Percentiles rank a stretch among this genome's conserved stretches.
Conservation (phyloP, 257 asterid species). For the Penstemon barbatus region DNA sequence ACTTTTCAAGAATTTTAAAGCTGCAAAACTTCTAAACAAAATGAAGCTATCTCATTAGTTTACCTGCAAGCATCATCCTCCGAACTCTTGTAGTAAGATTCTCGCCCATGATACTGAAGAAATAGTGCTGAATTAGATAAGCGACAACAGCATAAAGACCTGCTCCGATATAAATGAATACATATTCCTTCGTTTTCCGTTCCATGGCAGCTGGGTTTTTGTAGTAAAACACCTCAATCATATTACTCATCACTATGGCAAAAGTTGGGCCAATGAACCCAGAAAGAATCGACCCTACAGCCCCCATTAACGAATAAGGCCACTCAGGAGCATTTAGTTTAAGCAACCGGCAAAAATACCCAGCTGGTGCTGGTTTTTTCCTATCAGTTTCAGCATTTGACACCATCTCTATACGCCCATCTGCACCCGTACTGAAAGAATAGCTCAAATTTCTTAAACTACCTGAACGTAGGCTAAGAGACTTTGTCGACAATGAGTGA, state of each 20-base stretch:
- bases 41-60: too few species aligned
- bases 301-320: constrained; percentile 97
- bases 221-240: constrained; percentile 95
- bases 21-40: too few species aligned
- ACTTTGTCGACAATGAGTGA: constrained; percentile 85
- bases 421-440: constrained; percentile 93
- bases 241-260: constrained; percentile 92
- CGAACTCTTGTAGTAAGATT: constrained; percentile 93
- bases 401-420: constrained; percentile 96
- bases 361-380: constrained; percentile 82
- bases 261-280: constrained; percentile 95
- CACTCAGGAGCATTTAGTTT: constrained; percentile 94
- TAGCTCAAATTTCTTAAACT: constrained; percentile 86
- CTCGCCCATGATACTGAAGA: constrained; percentile 98
- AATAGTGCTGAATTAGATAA: constrained; percentile 90
- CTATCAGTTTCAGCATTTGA: constrained; percentile 89
- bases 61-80: constrained; percentile 99
- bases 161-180: constrained; percentile 82
- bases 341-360: constrained; percentile 82
- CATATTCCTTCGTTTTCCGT: constrained; percentile 83
- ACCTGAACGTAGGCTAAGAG: constrained; percentile 97
- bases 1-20: not conserved
- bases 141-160: constrained; percentile 92
- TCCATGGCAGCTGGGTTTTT: constrained; percentile 74
- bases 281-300: constrained; percentile 84